phyloP scores from a whole-genome alignment of 2,329 filamentous ascomycete genomes.

The Grosmannia serpens region DNA sequence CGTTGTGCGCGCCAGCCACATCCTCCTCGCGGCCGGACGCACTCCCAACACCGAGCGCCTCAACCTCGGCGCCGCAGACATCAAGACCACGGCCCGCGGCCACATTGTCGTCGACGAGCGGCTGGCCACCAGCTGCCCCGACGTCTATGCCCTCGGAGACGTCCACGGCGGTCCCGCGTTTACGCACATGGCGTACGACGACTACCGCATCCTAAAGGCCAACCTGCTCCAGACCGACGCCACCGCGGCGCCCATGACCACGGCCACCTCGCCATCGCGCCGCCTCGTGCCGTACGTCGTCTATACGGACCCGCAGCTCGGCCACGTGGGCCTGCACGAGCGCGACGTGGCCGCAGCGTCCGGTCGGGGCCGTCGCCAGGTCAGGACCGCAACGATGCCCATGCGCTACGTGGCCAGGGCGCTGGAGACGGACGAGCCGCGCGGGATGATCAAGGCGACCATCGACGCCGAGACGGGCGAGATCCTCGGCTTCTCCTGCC shows the following conservation, averaged over 20 bases:
- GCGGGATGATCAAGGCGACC: background rate
- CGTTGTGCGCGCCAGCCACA: background rate
- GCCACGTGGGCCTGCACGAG: background rate
- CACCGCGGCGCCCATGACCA: background rate
- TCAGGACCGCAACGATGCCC: background rate
- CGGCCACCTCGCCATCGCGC: background rate
- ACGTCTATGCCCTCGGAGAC: background rate
- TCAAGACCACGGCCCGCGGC: background rate
- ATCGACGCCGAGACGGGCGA: background rate
- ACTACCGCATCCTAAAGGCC: background rate
- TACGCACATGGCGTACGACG: background rate
- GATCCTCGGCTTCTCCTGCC: background rate
- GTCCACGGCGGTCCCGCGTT: background rate
- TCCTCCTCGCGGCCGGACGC: background rate
- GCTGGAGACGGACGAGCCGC: background rate
- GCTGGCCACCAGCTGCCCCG: background rate
- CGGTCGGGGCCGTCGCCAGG: background rate
- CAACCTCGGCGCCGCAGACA: background rate
- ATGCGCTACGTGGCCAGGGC: background rate
- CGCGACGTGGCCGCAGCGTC: background rate
- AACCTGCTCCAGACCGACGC: background rate
- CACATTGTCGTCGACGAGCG: background rate
- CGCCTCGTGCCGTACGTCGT: background rate
- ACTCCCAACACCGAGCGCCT: background rate
- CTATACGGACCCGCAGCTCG: background rate